phyloP scores from a whole-genome alignment of 352 stramenopile genomes.

The Thalassiosira livingstoniorum region DNA sequence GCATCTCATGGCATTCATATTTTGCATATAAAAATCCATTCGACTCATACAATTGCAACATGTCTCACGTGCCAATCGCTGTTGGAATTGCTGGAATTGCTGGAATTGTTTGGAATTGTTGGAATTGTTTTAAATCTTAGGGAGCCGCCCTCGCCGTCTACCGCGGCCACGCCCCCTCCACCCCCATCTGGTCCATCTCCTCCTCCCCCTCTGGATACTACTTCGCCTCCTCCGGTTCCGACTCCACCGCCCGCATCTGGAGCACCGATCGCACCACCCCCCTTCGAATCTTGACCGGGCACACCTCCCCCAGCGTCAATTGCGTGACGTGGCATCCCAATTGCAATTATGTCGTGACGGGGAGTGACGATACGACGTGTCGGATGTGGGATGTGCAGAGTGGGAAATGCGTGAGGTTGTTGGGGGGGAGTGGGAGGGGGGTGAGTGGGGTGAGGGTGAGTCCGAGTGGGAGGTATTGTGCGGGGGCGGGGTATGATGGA shows the following conservation, averaged over 20 bases:
- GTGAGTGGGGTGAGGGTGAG: slow-evolving; percentile 91
- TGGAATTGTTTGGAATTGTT: too few species aligned
- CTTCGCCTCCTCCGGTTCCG: slow-evolving; percentile 93
- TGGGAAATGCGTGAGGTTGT: slow-evolving; percentile 91
- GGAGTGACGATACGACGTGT: slow-evolving; percentile 93
- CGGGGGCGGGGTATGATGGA: slow-evolving; percentile 86
- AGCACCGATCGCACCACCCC: slow-evolving; percentile 91
- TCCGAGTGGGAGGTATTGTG: slow-evolving; percentile 90
- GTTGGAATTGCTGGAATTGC: too few species aligned
- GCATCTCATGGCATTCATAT: too few species aligned
- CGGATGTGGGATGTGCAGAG: slow-evolving; percentile 94
- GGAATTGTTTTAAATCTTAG: too few species aligned
- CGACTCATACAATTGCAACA: too few species aligned
- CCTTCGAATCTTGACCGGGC: slow-evolving; percentile 92
- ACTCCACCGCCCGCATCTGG: slow-evolving; percentile 93
- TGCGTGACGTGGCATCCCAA: slow-evolving; percentile 95
- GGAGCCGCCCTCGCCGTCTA: slow-evolving; percentile 81
- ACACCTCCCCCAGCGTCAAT: slow-evolving; percentile 91
- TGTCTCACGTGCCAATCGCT: too few species aligned
- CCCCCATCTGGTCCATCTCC: slow-evolving; percentile 92
- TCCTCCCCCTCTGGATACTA: slow-evolving; percentile 93
- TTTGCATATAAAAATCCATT: too few species aligned
- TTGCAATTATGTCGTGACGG: slow-evolving; percentile 94
- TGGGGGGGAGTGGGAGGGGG: slow-evolving; percentile 90
- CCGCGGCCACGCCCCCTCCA: slow-evolving; percentile 72